Base-by-base conservation (phyloP, 257 asterid genomes). In the Ligustrum vulgare region DNA sequence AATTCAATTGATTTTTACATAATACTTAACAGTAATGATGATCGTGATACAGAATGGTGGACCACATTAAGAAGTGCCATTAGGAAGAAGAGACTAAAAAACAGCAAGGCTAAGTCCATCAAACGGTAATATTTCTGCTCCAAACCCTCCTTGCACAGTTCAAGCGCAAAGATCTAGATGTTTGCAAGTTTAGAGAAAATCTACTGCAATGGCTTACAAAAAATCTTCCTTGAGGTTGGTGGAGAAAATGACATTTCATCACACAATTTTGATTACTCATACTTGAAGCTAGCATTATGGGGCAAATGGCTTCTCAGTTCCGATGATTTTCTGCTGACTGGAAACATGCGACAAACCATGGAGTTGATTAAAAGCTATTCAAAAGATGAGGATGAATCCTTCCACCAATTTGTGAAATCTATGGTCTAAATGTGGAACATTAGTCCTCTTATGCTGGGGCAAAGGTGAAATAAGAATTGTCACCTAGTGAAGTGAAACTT, bases 301-400 rank as follows among this genome's bases (percentile, higher is more conserved):
- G 93, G 91, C 16, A 91, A 89, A 81, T 92, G 97, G n/a, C 94
- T 93, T 32, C 87, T 91, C 13, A 87, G 64, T 12, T 89, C 98
- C 0, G 98, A 93, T 60, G 84, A 91, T 71, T 93, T 88, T 35
- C 83, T 91, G 74, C 73, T 84, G 15, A 84, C 90, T 1, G 96
- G 94, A 8, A 86, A 89, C 3, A 86, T 75, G 0, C 49, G 73
- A 49, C 79, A 58, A 63, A 85, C 87, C 2, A 63, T 43, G 72
- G 86, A 84, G 25, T 49, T 89, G 71, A 96, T 93, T 73, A 89
- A 80, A 71, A 77, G 9, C 3, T 93, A 84, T 72, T 97, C 98
- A 5, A 82, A 83, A 11, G 73, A 91, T 70, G 89, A 83, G 78
- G 86, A 49, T 2, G 70, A 83, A 2, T 93, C 89, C 84, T 91